These are phyloP conservation scores for Mortierella sp. DNA, from an alignment of 371 early-diverging fungal species.

Conservation along the genomic window DNA sequence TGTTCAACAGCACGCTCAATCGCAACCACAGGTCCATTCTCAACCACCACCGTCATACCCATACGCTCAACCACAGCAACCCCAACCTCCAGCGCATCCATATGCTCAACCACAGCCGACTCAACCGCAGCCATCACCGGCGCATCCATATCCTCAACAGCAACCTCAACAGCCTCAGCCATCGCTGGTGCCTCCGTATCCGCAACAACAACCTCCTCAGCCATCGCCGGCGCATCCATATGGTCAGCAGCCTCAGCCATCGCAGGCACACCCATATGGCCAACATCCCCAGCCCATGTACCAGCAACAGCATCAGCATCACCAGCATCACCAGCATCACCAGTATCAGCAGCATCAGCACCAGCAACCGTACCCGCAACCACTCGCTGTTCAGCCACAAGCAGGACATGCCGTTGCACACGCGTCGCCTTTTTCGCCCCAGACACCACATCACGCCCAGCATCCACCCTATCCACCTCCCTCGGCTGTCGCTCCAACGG, in stretches of 20 bases:
- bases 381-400: slow-evolving; percentile 5
- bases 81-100: not conserved
- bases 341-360: slow-evolving; percentile 1
- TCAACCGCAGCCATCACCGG: not conserved
- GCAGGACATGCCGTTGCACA: slow-evolving; percentile 13
- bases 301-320: slow-evolving; percentile 2
- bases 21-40: not conserved
- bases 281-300: not conserved
- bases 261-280: not conserved
- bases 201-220: not conserved
- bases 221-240: not conserved
- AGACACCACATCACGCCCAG: slow-evolving; percentile 15
- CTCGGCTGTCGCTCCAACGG: slow-evolving; percentile 1
- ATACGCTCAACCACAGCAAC: not conserved
- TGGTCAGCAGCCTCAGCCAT: not conserved
- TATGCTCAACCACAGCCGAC: not conserved
- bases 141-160: not conserved
- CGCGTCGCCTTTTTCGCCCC: slow-evolving; percentile 22
- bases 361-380: slow-evolving; percentile 11
- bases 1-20: not conserved
- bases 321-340: too few species aligned
- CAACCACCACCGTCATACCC: too few species aligned
- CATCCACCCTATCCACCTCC: slow-evolving; percentile 3
- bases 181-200: not conserved
- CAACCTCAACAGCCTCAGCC: slow-evolving; percentile 1